Base-by-base conservation (phyloP, 345 rosid genomes). In the Theobroma cacao region DNA sequence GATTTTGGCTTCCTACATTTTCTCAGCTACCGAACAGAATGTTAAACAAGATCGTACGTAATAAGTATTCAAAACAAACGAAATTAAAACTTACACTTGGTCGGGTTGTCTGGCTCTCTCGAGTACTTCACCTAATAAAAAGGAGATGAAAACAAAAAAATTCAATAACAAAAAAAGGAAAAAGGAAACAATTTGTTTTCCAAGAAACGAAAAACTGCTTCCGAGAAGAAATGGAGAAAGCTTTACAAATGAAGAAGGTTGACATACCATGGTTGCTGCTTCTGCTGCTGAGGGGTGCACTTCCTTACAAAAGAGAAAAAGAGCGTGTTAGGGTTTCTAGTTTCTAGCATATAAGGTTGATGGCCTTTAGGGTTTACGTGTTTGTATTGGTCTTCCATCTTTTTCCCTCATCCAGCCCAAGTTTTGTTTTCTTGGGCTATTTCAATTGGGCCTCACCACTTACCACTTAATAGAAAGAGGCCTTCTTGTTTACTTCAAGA, bases 31-130 rank as follows among this genome's bases (percentile, higher is more conserved):
- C 74, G 45, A 69, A 69, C 38, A 69, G 74, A 69, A 69, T 1
- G 41, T 41, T 2, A 13, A 15, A 13, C 52, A 12, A 22, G 53
- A 40, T 67, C 52, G 13, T 41, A 41, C 12, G 72, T 22, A 28
- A 40, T 1, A n/a, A 22, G 20, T 24, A 47, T 28, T 60, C 10
- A 10, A 30, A 7, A 40, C 56, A 28, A 17, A 3, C 20, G 47
- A n/a, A 20, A 50, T 24, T 8, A 24, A 55, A 64, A 64, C 88
- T 84, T 83, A 89, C 97, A 89, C 84, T 91, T 92, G 87, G 93
- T 92, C n/a, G 84, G 84, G 78, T 92, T 91, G 61, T 87, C 91
- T 7, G 95, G 92, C 75, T 92, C 95, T 79, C 87, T 87, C 17
- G 92, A 90, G 71, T 92, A 92, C 89, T 91, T 91, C 86, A 89